A percentile compares a stretch with the other conserved stretches of the same genome.
Conservation (phyloP, 2,329 filamentous ascomycete species). For the Diaporthe australafricana region DNA sequence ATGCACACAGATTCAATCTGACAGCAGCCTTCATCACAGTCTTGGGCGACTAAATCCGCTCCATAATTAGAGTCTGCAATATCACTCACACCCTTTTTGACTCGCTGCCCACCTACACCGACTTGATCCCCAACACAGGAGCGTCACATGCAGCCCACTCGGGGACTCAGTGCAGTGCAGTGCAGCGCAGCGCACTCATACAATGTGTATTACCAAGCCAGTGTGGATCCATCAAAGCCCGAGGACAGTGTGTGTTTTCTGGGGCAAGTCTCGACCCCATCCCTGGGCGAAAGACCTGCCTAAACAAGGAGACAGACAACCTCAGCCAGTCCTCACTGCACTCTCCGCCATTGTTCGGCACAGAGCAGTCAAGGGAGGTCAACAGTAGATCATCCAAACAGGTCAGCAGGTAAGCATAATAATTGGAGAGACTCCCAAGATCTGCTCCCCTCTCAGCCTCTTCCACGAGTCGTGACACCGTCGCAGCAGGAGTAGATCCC, state of each 20-base stretch:
- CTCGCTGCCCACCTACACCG: slow-evolving; percentile 8
- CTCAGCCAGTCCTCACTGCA: background rate
- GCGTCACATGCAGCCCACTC: slow-evolving; percentile 10
- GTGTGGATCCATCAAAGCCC: slow-evolving; percentile 3
- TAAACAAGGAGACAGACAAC: background rate
- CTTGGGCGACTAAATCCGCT: background rate
- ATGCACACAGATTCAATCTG: background rate
- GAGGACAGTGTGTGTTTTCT: background rate
- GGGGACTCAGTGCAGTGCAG: background rate
- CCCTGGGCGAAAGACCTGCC: background rate
- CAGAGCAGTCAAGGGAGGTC: no score
- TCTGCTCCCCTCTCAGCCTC: slow-evolving; percentile 20
- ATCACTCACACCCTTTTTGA: slow-evolving; percentile 2
- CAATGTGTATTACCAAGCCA: slow-evolving; percentile 8
- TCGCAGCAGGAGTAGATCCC: slow-evolving; percentile 17
- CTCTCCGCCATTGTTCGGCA: background rate
- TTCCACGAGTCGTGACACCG: slow-evolving; percentile 19
- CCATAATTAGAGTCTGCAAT: slow-evolving; percentile 23
- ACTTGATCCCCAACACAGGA: slow-evolving; percentile 1
- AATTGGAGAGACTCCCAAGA: slow-evolving; percentile 8
- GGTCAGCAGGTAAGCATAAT: background rate
- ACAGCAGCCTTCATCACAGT: slow-evolving; percentile 9
- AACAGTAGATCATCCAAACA: background rate
- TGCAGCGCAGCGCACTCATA: no score
- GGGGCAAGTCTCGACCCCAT: background rate